Base-by-base conservation (phyloP, 371 early-diverging fungal species). In the Rhizomucor pusillus region DNA sequence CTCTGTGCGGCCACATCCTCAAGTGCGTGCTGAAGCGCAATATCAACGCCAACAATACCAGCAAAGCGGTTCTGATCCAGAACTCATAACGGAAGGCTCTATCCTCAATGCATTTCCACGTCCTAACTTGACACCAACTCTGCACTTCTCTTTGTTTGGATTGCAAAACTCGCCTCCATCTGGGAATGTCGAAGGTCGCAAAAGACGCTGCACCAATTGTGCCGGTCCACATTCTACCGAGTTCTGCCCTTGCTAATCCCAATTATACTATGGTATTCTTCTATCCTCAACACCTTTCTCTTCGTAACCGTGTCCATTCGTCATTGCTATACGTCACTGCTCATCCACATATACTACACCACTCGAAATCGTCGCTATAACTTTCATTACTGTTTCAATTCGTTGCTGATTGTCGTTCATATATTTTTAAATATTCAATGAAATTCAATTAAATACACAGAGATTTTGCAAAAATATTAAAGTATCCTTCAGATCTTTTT, bases 141-240 rank as follows among this genome's bases (percentile, higher is more conserved):
- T 77, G 1, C 71, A 73, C 23, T 65, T 67, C 44, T 69, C 69
- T 5, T 47, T 77, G 22, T 73, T 73, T 56, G 67, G 67, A 9
- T 48, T 57, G 23, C 53, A 54, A 20, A 58, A 57, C n/a, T 67
- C 68, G 18, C 57, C 71, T 14, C 55, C 62, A 54, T 37, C 24
- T 55, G 36, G 36, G 43, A 57, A 50, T 25, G 12, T 41, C 25
- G 43, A 51, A 45, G 34, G 40, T 24, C 49, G 41, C 19, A 43
- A 55, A 37, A 57, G 57, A 13, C 47, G 59, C 25, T 77, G 77
- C 52, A 59, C 54, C 45, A 77, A 71, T 53, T 77, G 77, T 36
- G 65, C 72, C 59, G 77, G 77, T 35, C 77, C 77, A 52, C 77
- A 77, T 56, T 67, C 69, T 18, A 73, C 77, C 24, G 69, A 71